Evolutionary conservation across 331 rosid species (phyloP), one percentile per base, ranked within the genome.

Genomic region (Cydonia oblonga): DNA sequence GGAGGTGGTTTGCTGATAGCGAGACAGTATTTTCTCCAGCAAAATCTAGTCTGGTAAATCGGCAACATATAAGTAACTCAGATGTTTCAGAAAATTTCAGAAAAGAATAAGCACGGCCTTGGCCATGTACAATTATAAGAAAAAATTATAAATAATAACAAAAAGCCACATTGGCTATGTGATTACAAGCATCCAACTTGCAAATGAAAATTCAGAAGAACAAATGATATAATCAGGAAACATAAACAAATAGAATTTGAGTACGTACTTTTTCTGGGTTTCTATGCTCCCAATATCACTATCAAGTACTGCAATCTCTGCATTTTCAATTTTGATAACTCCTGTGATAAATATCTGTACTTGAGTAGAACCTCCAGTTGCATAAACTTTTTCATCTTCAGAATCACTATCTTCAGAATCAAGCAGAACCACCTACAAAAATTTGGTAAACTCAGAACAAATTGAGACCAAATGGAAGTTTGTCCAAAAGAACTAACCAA

Each of bases 1-100:
- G 99, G 67, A 91, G 90, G 84, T 95, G 99, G 88, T 91, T 95
- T 49, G 99, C 97, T 51, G 96, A 87, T 79, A 95, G 77, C 44
- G 86, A 87, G 60, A 87, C 81, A 40, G 66, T 76, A 79, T 69
- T 84, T 68, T 81, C 87, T 72, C 92, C 92, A 78, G 87, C 84
- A 74, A 95, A 80, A 86, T 95, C 88, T 66, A 95, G 74, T 81
- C 99, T 95, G 91, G 79, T 58, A 69, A 63, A 73, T 24, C 29
- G 67, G 46, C 56, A 42, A 30, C 66, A 53, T 69, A 60, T 51
- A 82, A 72, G 63, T 69, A 67, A n/a, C n/a, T n/a, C n/a, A n/a
- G n/a, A n/a, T n/a, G n/a, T n/a, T n/a, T n/a, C n/a, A n/a, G n/a
- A n/a, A n/a, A n/a, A n/a, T 69, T 61, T 63, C 9, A 42, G 9